A percentile compares a stretch with the other conserved stretches of the same genome.
Conservation (phyloP, 331 rosid genomes). For the Pyracantha coccinea region DNA sequence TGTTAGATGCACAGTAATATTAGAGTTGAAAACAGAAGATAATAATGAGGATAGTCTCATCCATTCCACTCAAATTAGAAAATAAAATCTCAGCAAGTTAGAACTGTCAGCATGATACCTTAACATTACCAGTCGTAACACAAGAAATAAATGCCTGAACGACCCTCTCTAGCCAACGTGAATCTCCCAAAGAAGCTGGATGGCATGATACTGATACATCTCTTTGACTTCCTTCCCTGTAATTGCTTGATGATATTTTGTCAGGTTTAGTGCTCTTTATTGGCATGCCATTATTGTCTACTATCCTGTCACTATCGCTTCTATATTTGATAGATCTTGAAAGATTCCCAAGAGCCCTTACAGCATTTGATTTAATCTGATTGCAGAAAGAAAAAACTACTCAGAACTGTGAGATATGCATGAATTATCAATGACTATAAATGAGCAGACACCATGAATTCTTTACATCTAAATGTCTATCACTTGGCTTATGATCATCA, state of each 20-base stretch:
- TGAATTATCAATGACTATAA: not conserved
- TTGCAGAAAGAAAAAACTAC: constrained; percentile 7
- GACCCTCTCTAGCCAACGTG: constrained; percentile 52
- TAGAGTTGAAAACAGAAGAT: constrained; percentile 11
- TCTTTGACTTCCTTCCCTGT: constrained; percentile 14
- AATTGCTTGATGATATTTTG: constrained; percentile 15
- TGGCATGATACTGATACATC: constrained; percentile 16
- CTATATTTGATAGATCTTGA: constrained; percentile 65
- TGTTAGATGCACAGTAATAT: constrained; percentile 26
- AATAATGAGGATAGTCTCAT: constrained; percentile 13
- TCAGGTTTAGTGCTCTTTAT: constrained; percentile 5
- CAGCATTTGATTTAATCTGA: constrained; percentile 97
- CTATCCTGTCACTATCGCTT: constrained; percentile 15
- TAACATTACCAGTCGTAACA: constrained; percentile 80
- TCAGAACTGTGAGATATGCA: not conserved
- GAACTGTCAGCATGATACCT: constrained; percentile 42
- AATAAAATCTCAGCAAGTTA: not conserved
- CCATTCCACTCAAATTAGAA: constrained; percentile 10
- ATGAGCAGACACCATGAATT: not conserved
- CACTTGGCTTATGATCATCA: not conserved
- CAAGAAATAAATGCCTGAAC: constrained; percentile 76
- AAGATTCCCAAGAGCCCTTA: constrained; percentile 95
- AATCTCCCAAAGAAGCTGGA: constrained; percentile 33
- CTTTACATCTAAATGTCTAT: not conserved
- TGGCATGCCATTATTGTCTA: constrained; percentile 17